phyloP scores from a whole-genome alignment of 2,329 filamentous ascomycete genomes.

The Fusarium tanahbumbuense region DNA sequence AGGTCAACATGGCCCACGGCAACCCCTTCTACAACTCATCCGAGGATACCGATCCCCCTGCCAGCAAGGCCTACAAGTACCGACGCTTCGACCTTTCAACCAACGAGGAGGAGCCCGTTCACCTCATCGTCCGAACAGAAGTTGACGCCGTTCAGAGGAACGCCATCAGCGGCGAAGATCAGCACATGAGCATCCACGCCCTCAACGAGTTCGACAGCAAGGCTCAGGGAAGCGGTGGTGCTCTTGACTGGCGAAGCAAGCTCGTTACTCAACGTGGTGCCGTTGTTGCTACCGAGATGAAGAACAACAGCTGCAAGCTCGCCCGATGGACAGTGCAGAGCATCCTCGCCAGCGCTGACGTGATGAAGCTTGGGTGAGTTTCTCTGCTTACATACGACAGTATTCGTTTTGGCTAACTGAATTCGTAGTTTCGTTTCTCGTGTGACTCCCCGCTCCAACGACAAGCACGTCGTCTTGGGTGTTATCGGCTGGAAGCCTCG shows the following conservation, averaged over 20 bases:
- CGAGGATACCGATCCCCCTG: constrained; percentile 92
- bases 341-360: constrained; percentile 95
- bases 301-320: constrained; percentile 99
- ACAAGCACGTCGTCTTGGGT: constrained; percentile 94
- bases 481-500: constrained; percentile 98
- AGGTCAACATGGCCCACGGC: constrained; percentile 85
- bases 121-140: constrained; percentile 94
- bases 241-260: constrained; percentile 97
- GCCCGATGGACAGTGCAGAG: constrained; percentile 97
- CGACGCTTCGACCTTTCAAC: constrained; percentile 94
- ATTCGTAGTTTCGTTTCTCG: constrained; percentile 87
- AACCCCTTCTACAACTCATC: constrained; percentile 98
- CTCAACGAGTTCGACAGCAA: constrained; percentile 99
- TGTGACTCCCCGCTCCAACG: constrained; percentile 88
- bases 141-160: constrained; percentile 97
- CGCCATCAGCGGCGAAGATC: constrained; percentile 89
- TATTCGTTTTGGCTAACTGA: constrained; percentile 23
- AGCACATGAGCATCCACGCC: constrained; percentile 91
- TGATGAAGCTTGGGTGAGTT: constrained; percentile 95
- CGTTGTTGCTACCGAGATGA: constrained; percentile 99
- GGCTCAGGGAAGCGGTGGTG: constrained; percentile 93
- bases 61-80: constrained; percentile 99
- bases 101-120: constrained; percentile 92
- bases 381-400: not conserved
- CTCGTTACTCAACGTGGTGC: constrained; percentile 94